Evolutionary conservation across 2,329 filamentous ascomycete species (phyloP), one percentile per base, ranked within the genome.

Genomic region (Epichloe glyceriae): DNA sequence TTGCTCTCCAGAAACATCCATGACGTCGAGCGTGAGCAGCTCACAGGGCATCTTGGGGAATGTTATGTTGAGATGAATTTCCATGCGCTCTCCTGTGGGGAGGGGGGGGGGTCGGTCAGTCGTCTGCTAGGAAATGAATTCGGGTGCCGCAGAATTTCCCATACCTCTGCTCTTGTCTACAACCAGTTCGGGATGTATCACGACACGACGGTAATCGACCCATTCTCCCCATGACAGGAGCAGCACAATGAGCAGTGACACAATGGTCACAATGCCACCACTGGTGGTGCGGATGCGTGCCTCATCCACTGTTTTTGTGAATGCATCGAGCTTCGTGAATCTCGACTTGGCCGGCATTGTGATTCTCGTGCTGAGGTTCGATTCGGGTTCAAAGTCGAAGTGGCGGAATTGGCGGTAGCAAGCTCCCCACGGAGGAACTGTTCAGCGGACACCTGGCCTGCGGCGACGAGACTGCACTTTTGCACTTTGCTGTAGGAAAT

Each of bases 281-380:
- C 89, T 95, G 6, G 90, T 96, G 34, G 93, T 98, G 62, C 94
- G 86, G 65, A 98, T 82, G 61, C 93, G 82, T 58, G 94, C 93
- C 81, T 98, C 93, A 68, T 98, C 93, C 60, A 98, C 93, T 12
- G 93, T 98, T 73, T 98, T 98, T 48, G 91, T 95, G 68, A 98
- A 98, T 76, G 93, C 93, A 70, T 98, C 93, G 57, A 98, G 87
- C 79, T 85, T 85, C 53, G 87, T 95, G 67, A 98, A 96, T 68
- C 93, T 84, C 60, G 88, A 95, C 75, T 95, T 95, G 63, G 84
- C 73, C 58, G 90, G 76, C 93, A 97, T 97, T 47, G 57, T 49
- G 47, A 46, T 35, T n/a, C 1, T n/a, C 20, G 22, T 22, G 22
- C 10, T 22, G 20, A 44, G 12, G 22, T 15, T 20, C n/a, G 17